Evolutionary conservation across 2,329 filamentous ascomycete species (phyloP).

Genomic region (Zymoseptoria ardabiliae): DNA sequence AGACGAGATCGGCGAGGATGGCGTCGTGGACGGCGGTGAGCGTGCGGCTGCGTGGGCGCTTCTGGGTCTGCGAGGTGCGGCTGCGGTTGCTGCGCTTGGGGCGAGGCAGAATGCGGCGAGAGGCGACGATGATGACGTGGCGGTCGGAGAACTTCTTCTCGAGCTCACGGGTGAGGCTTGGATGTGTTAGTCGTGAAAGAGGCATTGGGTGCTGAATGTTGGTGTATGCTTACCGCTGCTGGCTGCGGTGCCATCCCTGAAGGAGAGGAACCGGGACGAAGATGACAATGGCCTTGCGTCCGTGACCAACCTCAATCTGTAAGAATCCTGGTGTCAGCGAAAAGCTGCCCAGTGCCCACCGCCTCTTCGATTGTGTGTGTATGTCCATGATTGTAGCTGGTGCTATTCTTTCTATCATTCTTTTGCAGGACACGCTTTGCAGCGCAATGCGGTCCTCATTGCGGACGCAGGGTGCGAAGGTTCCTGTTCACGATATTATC

Average conservation of each 20-base stretch:
- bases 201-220: background rate
- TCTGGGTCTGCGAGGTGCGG: slow-evolving; percentile 94
- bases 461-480: background rate
- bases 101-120: slow-evolving; percentile 95
- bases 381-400: slow-evolving; percentile 5
- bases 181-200: slow-evolving; percentile 8
- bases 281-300: slow-evolving; percentile 99
- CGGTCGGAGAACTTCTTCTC: slow-evolving; percentile 99
- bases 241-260: slow-evolving; percentile 96
- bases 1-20: slow-evolving; percentile 96
- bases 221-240: slow-evolving; percentile 78
- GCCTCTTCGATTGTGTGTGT: slow-evolving; percentile 39
- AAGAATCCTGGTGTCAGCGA: slow-evolving; percentile 50
- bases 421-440: slow-evolving; percentile 2
- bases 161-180: slow-evolving; percentile 95
- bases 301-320: slow-evolving; percentile 99
- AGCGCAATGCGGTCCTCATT: slow-evolving; percentile 1
- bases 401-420: slow-evolving; percentile 4
- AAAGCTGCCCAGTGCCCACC: slow-evolving; percentile 50
- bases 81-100: slow-evolving; percentile 97
- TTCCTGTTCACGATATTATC: slow-evolving; percentile 35
- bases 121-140: slow-evolving; percentile 97
- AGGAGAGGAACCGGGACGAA: slow-evolving; percentile 99
- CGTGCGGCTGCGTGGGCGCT: slow-evolving; percentile 95
- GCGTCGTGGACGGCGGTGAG: slow-evolving; percentile 98